These are phyloP conservation scores for Lenzites betulinus DNA, from an alignment of 768 basidiomycete genomes.

Conservation along the genomic window DNA sequence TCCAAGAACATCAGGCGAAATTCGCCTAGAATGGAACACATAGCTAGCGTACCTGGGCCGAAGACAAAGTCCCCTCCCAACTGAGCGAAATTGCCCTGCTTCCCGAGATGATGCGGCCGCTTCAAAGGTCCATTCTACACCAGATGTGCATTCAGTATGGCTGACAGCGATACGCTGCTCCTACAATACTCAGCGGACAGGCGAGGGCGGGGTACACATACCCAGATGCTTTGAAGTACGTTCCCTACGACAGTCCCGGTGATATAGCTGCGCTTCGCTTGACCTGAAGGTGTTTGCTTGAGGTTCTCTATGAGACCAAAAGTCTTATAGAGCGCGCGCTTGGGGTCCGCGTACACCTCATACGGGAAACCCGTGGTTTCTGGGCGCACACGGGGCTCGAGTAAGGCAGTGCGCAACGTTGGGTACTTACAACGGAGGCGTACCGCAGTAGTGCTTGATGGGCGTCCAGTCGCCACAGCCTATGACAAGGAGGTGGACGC, in stretches of 20 bases:
- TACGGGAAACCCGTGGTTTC: slow-evolving; percentile 49
- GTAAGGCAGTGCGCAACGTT: neutral
- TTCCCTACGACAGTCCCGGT: slow-evolving; percentile 32
- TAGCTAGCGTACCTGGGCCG: slow-evolving; percentile 47
- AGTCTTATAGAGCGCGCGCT: slow-evolving; percentile 54
- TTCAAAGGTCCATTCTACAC: slow-evolving; percentile 34
- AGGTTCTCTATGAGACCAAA: slow-evolving; percentile 63
- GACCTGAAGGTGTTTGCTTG: slow-evolving; percentile 44
- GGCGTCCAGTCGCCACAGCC: slow-evolving; percentile 62
- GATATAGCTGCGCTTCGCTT: slow-evolving; percentile 51
- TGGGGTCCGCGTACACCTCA: slow-evolving; percentile 66
- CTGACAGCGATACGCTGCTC: neutral
- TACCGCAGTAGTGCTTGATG: slow-evolving; percentile 53
- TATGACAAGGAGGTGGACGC: slow-evolving; percentile 48
- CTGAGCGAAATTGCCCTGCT: slow-evolving; percentile 63
- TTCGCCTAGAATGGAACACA: neutral
- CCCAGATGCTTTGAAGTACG: slow-evolving; percentile 47
- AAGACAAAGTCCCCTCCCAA: slow-evolving; percentile 66
- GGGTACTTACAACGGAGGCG: neutral
- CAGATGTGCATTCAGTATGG: neutral
- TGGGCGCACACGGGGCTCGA: slow-evolving; percentile 27
- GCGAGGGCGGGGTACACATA: slow-evolving; percentile 25
- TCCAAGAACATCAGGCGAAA: neutral
- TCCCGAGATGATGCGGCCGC: slow-evolving; percentile 51
- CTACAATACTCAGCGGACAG: too few species aligned